Percentiles rank a stretch among this genome's conserved stretches.
phyloP scores from a whole-genome alignment of 176 grass and related monocot species.

The Oryza nivara region DNA sequence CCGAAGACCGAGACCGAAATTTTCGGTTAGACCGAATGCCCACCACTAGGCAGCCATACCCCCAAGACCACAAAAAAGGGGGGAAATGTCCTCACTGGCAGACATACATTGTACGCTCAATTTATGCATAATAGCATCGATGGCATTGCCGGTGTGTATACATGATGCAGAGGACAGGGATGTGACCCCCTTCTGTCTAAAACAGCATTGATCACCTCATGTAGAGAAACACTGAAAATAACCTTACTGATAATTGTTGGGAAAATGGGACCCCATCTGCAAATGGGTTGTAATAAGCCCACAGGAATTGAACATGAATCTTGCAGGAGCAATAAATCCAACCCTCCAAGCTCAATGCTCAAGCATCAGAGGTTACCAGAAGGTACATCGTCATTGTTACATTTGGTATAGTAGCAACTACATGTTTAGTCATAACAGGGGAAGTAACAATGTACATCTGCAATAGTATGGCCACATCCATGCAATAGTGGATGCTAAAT shows the following conservation, averaged over 20 bases:
- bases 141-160: background rate
- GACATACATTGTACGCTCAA: background rate
- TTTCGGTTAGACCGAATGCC: no score
- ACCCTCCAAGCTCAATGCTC: background rate
- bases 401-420: conserved; percentile 20
- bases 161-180: background rate
- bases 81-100: background rate
- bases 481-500: conserved; percentile 7
- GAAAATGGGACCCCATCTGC: background rate
- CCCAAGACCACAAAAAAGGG: background rate
- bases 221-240: background rate
- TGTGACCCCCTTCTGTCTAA: background rate
- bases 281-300: background rate
- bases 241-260: background rate
- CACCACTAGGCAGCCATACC: no score
- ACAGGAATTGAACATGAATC: background rate
- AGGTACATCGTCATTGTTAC: background rate
- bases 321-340: background rate
- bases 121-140: background rate
- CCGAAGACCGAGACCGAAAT: no score
- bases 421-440: background rate
- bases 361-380: conserved; percentile 18
- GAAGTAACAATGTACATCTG: conserved; percentile 30
- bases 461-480: conserved; percentile 25
- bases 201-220: background rate